Evolutionary conservation across 140 eudicot genomes (phyloP).

Genomic region (Artemisia princeps): DNA sequence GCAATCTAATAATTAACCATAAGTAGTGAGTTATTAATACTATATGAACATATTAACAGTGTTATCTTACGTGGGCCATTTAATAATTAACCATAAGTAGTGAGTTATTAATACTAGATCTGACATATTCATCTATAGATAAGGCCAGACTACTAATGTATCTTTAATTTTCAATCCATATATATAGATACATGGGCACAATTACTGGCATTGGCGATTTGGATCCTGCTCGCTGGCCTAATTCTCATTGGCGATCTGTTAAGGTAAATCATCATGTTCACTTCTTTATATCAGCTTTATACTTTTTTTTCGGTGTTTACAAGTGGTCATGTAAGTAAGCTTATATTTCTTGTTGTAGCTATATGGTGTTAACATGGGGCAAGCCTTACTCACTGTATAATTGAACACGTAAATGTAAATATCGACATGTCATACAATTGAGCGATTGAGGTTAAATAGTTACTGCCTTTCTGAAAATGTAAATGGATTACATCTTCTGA

Average conservation of each 20-base stretch:
- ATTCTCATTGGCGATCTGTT: constrained; percentile 96
- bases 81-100: no score
- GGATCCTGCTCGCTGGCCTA: constrained; percentile 88
- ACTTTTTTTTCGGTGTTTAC: not conserved
- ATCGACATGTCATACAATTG: not conserved
- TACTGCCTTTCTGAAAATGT: not conserved
- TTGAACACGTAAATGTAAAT: not conserved
- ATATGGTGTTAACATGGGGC: not conserved
- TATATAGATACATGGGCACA: constrained; percentile 86
- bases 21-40: no score
- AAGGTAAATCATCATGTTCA: constrained; percentile 42
- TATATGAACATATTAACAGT: no score
- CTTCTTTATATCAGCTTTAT: not conserved
- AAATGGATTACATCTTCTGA: not conserved
- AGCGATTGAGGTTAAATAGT: not conserved
- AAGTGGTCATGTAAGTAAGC: not conserved
- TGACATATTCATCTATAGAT: no score
- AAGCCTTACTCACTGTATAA: not conserved
- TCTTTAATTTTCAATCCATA: not conserved
- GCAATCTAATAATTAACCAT: no score
- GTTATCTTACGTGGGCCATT: no score
- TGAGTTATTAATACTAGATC: no score
- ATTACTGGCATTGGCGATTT: constrained; percentile 82
- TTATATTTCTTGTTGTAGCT: constrained; percentile 1
- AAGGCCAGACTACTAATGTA: no score